These are phyloP conservation scores for Pinus albicaulis DNA, from an alignment of 75 land plant genomes.

Conservation along the genomic window DNA sequence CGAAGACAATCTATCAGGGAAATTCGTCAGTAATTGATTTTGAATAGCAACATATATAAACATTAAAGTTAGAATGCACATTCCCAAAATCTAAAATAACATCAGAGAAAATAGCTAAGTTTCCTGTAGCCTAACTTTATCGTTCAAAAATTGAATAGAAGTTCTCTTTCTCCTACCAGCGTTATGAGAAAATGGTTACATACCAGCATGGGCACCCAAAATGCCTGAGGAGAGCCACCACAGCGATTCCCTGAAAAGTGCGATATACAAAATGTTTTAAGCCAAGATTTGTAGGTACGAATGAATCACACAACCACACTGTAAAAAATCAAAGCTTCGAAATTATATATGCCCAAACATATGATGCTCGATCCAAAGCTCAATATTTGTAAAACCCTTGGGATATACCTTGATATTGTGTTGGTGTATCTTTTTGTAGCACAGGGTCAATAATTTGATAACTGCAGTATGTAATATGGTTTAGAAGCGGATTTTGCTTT, in stretches of 20 bases:
- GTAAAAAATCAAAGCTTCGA: too few relatives aligned
- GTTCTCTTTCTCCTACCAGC: background rate
- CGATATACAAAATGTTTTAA: background rate
- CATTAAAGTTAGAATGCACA: background rate
- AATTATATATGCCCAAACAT: too few relatives aligned
- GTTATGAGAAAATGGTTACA: constrained; percentile 7
- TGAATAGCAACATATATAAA: too few relatives aligned
- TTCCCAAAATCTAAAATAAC: background rate
- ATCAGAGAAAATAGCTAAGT: background rate
- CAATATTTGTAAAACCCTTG: too few relatives aligned
- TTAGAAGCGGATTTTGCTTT: too few relatives aligned
- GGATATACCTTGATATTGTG: too few relatives aligned
- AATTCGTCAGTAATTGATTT: background rate
- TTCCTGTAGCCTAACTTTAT: background rate
- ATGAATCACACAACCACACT: background rate
- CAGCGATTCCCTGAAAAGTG: constrained; percentile 69
- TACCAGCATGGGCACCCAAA: constrained; percentile 87
- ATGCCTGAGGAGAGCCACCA: constrained; percentile 87
- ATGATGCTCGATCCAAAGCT: too few relatives aligned
- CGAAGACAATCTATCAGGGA: background rate
- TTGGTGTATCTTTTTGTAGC: too few relatives aligned
- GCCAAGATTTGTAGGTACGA: background rate
- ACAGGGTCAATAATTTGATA: too few relatives aligned
- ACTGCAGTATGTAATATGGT: too few relatives aligned
- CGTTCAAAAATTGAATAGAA: background rate